Base-by-base conservation (phyloP, 2,329 filamentous ascomycete species). In the Dactylellina sp. region DNA sequence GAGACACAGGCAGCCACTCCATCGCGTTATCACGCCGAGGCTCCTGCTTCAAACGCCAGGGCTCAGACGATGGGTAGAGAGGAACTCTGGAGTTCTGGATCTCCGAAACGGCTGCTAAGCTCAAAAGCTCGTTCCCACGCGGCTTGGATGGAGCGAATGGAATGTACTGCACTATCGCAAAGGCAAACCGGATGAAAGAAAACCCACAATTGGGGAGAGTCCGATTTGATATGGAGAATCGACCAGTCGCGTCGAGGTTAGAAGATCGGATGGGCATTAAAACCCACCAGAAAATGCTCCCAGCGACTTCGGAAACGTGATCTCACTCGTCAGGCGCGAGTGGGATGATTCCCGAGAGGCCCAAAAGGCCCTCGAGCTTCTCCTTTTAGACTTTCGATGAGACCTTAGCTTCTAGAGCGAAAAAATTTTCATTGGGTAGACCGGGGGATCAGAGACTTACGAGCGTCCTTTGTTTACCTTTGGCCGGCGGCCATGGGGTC, bases 271-370 rank as follows among this genome's bases (percentile, higher is more conserved):
- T 62, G 47, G 49, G 20, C 14, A 32, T 25, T 14, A 39, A 47
- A 53, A 42, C 28, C 28, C 28, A 32, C 28, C 28, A 32, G 9
- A 32, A 32, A 32, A 32, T 32, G 9, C 47, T 47, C 60, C 18
- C 39, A 71, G 49, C 55, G 61, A 62, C 47, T 62, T 66, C 40
- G 61, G 70, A 74, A 74, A 74, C 70, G 70, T 74, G 70, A 74
- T 74, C 61, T 62, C 70, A 66, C 70, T 66, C 61, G 61, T 66
- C 70, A 74, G 70, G 70, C 70, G 70, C 70, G 61, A 74, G 70
- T 74, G 70, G 70, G 55, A 74, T 74, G 70, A 66, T 62, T 74
- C 59, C 70, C 70, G 61, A 66, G 52, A 59, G 66, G 66, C 11
- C 49, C 42, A 56, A 16, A 18, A 40, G 50, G 56, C 40, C 59